These are phyloP conservation scores for Pistacia atlantica DNA, from an alignment of 345 rosid genomes.

Conservation along the genomic window DNA sequence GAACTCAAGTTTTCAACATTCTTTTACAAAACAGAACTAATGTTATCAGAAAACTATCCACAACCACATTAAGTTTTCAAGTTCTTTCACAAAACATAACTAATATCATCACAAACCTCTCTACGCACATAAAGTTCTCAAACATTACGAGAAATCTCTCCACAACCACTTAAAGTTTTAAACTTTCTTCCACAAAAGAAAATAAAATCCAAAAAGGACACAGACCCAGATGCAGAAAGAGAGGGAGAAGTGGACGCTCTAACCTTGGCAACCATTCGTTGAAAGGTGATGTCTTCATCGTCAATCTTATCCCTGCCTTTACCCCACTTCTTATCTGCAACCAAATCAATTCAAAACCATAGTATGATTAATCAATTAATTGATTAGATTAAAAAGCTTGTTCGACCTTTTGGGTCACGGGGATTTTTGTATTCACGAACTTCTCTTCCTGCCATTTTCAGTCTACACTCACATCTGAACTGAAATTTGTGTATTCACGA, in stretches of 20 bases:
- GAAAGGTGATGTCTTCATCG: constrained; percentile 94
- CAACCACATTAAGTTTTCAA: no score
- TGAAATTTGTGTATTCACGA: no score
- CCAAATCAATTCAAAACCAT: neutral
- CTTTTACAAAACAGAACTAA: no score
- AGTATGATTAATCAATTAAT: neutral
- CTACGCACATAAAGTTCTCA: no score
- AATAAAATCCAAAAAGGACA: neutral
- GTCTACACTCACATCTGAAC: no score
- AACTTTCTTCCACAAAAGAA: constrained; percentile 2
- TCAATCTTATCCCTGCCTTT: constrained; percentile 83
- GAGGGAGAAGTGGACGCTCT: constrained; percentile 66
- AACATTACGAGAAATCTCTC: constrained; percentile 73
- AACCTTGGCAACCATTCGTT: constrained; percentile 99
- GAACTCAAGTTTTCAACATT: no score
- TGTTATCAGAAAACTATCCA: no score
- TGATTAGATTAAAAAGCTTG: neutral
- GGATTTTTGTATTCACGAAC: constrained; percentile 42
- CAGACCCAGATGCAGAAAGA: neutral
- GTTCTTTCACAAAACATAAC: no score
- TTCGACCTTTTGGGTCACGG: constrained; percentile 81
- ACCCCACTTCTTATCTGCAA: constrained; percentile 33
- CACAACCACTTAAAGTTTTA: neutral
- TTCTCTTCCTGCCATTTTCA: no score
- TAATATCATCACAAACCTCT: no score